Percentiles rank a stretch among this genome's conserved stretches.
These are phyloP conservation scores for Nothophoma quercina DNA, from an alignment of 2,329 filamentous ascomycete genomes.

Conservation along the genomic window DNA sequence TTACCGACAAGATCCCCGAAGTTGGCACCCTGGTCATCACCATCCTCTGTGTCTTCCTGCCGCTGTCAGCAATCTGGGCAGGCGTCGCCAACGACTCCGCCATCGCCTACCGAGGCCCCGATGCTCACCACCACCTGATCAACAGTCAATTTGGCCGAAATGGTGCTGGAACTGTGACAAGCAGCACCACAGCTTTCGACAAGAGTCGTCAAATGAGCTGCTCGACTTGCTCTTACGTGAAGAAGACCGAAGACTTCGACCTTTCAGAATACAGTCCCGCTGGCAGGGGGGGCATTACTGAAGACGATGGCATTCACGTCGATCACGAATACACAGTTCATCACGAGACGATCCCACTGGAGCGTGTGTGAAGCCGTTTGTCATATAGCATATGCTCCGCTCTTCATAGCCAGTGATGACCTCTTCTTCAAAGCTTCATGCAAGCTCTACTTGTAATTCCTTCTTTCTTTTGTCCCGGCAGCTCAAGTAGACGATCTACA, in stretches of 20 bases:
- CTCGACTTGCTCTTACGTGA: constrained; percentile 22
- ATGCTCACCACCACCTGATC: constrained; percentile 40
- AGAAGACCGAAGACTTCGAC: constrained; percentile 27
- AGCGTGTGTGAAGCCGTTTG: constrained; percentile 1
- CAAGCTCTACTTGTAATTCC: constrained; percentile 11
- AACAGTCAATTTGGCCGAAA: constrained; percentile 32
- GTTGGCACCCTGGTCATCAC: constrained; percentile 64
- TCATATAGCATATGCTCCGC: neutral
- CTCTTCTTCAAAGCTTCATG: neutral
- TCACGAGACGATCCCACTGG: constrained; percentile 17
- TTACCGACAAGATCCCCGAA: constrained; percentile 59
- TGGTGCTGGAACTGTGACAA: constrained; percentile 6
- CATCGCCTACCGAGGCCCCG: constrained; percentile 27
- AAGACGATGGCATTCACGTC: constrained; percentile 29
- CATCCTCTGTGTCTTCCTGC: constrained; percentile 68
- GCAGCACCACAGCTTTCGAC: constrained; percentile 21
- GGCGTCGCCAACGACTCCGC: constrained; percentile 38
- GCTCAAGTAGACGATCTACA: no score
- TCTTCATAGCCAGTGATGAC: neutral
- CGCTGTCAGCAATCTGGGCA: constrained; percentile 73
- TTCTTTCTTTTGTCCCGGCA: neutral
- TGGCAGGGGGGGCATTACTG: constrained; percentile 9
- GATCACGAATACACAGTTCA: constrained; percentile 35
- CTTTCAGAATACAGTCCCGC: constrained; percentile 14
- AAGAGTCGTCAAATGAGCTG: constrained; percentile 30